Evolutionary conservation across 495 filamentous ascomycete species (phyloP).

Genomic region (Penicillium cosmopolitanum): DNA sequence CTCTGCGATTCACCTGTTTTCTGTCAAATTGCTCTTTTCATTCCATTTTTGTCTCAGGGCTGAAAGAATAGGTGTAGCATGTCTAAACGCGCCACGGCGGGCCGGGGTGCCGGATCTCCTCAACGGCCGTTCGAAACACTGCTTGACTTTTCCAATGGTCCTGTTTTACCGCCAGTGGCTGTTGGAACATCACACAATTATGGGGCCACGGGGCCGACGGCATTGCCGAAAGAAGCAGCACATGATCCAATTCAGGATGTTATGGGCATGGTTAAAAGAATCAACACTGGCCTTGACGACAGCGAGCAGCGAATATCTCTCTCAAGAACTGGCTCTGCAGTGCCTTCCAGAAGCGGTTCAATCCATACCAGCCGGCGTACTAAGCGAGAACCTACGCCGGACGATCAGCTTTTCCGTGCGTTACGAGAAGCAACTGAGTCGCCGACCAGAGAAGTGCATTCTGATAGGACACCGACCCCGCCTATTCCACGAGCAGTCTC

Average conservation of each 20-base stretch:
- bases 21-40: neutral
- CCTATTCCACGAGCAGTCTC: conserved; percentile 43
- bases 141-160: conserved; percentile 15
- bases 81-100: conserved; percentile 23
- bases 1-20: neutral
- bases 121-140: conserved; percentile 16
- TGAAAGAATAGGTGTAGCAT: conserved; percentile 2
- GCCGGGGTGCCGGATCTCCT: neutral
- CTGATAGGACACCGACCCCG: conserved; percentile 43
- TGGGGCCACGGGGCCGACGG: conserved; percentile 32
- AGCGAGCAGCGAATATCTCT: neutral
- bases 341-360: neutral
- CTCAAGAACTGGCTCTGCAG: neutral
- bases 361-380: neutral
- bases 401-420: conserved; percentile 40
- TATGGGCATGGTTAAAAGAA: conserved; percentile 27
- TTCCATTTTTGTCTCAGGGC: neutral
- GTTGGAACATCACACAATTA: conserved; percentile 39
- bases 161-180: conserved; percentile 34
- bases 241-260: conserved; percentile 26
- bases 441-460: conserved; percentile 22
- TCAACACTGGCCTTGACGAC: conserved; percentile 24
- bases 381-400: conserved; percentile 47
- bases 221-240: conserved; percentile 29
- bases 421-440: conserved; percentile 36